Conservation (phyloP, 768 basidiomycete species). For the Exidia glandulosa region DNA sequence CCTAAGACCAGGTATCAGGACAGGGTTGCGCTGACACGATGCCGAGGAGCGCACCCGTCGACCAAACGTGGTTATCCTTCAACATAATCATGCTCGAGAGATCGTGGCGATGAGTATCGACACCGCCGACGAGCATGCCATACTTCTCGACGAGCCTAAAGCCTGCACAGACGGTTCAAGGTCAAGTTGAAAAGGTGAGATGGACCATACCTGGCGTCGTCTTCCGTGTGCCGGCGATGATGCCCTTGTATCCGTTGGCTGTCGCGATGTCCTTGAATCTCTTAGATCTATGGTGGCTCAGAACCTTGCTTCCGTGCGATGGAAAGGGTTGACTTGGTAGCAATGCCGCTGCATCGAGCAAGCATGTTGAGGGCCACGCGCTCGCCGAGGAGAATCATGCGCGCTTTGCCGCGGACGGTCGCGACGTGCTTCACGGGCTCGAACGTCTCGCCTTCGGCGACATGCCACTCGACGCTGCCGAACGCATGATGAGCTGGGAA, state of each 20-base stretch:
- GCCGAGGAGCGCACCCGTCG: constrained; percentile 50
- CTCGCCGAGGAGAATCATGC: constrained; percentile 84
- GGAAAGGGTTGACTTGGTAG: constrained; percentile 60
- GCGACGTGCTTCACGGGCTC: constrained; percentile 78
- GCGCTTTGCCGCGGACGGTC: constrained; percentile 80
- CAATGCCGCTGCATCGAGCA: constrained; percentile 93
- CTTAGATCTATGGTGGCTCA: constrained; percentile 50
- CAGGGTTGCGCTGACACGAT: not conserved
- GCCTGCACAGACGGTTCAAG: constrained; percentile 29
- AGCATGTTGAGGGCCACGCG: constrained; percentile 87
- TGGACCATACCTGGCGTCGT: constrained; percentile 68
- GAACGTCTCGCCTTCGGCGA: constrained; percentile 74
- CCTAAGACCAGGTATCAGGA: constrained; percentile 27
- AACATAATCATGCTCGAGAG: constrained; percentile 99
- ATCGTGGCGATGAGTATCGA: constrained; percentile 91
- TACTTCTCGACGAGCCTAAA: constrained; percentile 98
- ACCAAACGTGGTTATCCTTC: constrained; percentile 99
- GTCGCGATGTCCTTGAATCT: constrained; percentile 68
- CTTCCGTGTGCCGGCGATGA: constrained; percentile 91
- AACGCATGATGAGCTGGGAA: not conserved
- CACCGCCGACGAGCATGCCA: constrained; percentile 94
- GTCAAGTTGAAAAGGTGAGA: not conserved
- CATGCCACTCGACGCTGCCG: constrained; percentile 84
- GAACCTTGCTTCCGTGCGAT: not conserved
- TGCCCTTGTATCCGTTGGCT: constrained; percentile 70